Evolutionary conservation across 2,329 filamentous ascomycete species (phyloP).

Genomic region (Claviceps pazoutovae): DNA sequence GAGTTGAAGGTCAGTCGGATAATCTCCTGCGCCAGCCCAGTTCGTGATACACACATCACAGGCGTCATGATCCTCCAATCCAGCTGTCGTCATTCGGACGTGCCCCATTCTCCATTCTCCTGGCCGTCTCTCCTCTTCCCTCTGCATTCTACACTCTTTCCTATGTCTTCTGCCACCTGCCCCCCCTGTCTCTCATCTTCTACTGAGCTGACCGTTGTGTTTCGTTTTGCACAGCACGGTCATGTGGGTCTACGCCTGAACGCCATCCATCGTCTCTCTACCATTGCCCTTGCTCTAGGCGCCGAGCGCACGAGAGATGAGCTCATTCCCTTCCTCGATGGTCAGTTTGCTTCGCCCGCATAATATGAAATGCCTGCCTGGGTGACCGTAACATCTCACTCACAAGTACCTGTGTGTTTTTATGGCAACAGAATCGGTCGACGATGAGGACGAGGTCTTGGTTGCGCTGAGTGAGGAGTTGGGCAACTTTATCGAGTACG

Average conservation of each 20-base stretch:
- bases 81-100: slow-evolving; percentile 4
- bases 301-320: slow-evolving; percentile 95
- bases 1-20: slow-evolving; percentile 74
- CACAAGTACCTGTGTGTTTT: neutral
- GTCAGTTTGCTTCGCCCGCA: slow-evolving; percentile 40
- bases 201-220: slow-evolving; percentile 13
- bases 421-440: slow-evolving; percentile 69
- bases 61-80: neutral
- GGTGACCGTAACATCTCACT: slow-evolving; percentile 6
- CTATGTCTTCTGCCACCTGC: neutral
- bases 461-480: slow-evolving; percentile 95
- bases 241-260: slow-evolving; percentile 96
- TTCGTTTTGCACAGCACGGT: slow-evolving; percentile 56
- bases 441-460: slow-evolving; percentile 96
- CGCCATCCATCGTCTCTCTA: slow-evolving; percentile 94
- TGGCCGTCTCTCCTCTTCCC: slow-evolving; percentile 1
- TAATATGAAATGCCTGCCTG: neutral
- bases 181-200: neutral
- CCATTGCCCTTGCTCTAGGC: slow-evolving; percentile 90
- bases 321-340: slow-evolving; percentile 96
- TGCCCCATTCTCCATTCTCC: slow-evolving; percentile 5
- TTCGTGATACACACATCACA: neutral
- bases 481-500: slow-evolving; percentile 92
- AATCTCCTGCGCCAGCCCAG: slow-evolving; percentile 1
- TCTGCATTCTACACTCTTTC: neutral